Base-by-base conservation (phyloP, 2,329 filamentous ascomycete genomes). In the Chaetomium sp. region DNA sequence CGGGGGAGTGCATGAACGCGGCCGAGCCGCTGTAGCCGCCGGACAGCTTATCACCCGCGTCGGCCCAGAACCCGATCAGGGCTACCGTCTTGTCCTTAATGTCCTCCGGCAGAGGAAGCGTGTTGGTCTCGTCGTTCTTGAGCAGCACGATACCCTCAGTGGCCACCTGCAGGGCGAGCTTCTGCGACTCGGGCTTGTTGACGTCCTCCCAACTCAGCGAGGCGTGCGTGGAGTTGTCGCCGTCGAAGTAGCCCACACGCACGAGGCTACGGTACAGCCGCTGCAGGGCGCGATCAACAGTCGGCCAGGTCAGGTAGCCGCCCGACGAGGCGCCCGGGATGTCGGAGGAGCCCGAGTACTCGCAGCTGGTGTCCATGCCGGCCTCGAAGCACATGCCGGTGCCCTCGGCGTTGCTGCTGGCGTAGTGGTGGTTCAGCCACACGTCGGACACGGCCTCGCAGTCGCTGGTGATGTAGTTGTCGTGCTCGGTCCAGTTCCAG, bases 391-490 rank as follows among this genome's bases (percentile, higher is more conserved):
- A 64, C n/a, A 59, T 58, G 34, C 54, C 62, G 5, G 57, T 61
- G 3, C 62, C 63, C 5, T 55, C 58, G 5, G 59, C 58, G 27
- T 62, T 58, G 38, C 52, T 59, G 6, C 52, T 34, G 3, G 59
- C 58, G 33, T 60, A 66, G 40, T 55, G 38, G 49, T 64, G 64
- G 33, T 58, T 59, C 10, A 52, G 56, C n/a, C 65, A 59, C 7
- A 64, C 61, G 43, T 64, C 61, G 33, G 53, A 50, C 3, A 66
- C 71, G 60, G 85, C 79, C 56, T 84, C 82, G 61, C 86, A 88
- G 64, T 88, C 85, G 12, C 78, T 81, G 0, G 81, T 83, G 38
- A 88, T 76, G 65, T 79, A 86, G 58, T 86, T 80, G 49, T 83
- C 76, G 44, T 81, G 75, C 2, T 78, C 74, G 0, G 76, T 79